Base-by-base conservation (phyloP, 345 rosid species). In the Citrus medica region DNA sequence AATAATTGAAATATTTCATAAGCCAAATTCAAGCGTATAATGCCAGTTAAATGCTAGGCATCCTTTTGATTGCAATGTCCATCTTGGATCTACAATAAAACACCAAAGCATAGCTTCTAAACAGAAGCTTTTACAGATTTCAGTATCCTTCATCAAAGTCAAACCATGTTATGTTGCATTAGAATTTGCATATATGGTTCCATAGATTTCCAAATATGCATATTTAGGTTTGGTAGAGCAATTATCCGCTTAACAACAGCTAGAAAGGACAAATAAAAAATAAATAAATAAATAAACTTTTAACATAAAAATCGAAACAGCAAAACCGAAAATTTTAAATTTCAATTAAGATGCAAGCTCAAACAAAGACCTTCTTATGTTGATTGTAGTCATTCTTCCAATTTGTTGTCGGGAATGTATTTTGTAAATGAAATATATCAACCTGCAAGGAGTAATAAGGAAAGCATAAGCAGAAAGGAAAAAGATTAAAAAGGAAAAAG, bases 331-430 rank as follows among this genome's bases (percentile, higher is more conserved):
- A 30, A 53, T 19, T 27, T 33, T 40, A 51, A 60, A 59, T 33
- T 38, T 38, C 27, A 58, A 60, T 24, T 32, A 48, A 69, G 53
- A 40, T 12, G 19, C 32, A 58, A 69, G 61, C 67, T 76, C 7
- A 51, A 71, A 63, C 17, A 72, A 69, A 56, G 56, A 94, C 99
- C 98, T 85, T 94, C 85, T 90, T 94, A 85, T 91, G 86, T 78
- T 87, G 91, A 81, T 19, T 77, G 78, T 94, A 94, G 71, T 90
- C 93, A 80, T 88, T 98, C 86, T 83, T 91, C 99, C 99, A 96
- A 72, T 84, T 87, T 81, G 90, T 84, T 76, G 85, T 79, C 6
- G 94, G 88, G 66, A 90, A 81, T 62, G 84, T 61, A 80, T 85
- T 89, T 83, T 92, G 89, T 66, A 96, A 84, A 87, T 96, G 97